Conservation (phyloP, 148 eudicot species). For the Pharnaceum exiguum region DNA sequence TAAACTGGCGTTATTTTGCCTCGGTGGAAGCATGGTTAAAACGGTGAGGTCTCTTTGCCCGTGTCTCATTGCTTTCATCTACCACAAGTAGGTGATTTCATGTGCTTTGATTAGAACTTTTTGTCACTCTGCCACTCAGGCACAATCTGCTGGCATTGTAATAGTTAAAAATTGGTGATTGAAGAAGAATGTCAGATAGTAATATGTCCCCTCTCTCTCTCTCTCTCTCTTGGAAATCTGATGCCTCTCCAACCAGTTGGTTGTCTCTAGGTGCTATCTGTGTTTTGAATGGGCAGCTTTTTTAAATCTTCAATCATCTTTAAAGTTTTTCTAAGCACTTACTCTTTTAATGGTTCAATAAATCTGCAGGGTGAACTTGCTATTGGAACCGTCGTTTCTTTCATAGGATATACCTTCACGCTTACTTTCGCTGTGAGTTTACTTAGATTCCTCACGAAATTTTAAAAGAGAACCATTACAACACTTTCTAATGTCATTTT, state of each 20-base stretch:
- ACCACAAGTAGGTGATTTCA: neutral
- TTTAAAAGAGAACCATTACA: neutral
- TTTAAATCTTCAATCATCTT: neutral
- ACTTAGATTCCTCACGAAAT: neutral
- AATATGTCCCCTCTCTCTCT: too few relatives aligned
- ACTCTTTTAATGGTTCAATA: neutral
- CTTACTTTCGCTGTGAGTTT: constrained; percentile 91
- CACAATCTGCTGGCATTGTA: too few relatives aligned
- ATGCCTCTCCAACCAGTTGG: too few relatives aligned
- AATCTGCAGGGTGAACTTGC: constrained; percentile 86
- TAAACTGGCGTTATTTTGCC: constrained; percentile 76
- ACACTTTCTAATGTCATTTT: constrained; percentile 7
- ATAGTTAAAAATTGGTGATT: too few relatives aligned
- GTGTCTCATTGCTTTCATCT: neutral
- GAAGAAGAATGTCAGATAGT: too few relatives aligned
- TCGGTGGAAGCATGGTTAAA: constrained; percentile 92
- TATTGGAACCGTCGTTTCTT: constrained; percentile 83
- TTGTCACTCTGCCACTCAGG: too few relatives aligned
- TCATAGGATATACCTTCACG: constrained; percentile 94
- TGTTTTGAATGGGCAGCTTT: neutral
- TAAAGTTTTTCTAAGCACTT: neutral
- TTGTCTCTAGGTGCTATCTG: too few relatives aligned
- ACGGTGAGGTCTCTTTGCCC: constrained; percentile 54
- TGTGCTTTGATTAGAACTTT: neutral
- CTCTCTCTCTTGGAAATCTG: too few relatives aligned